These are phyloP conservation scores for Astrothelium subdiscretum DNA, from an alignment of 495 filamentous ascomycete genomes.

Conservation along the genomic window DNA sequence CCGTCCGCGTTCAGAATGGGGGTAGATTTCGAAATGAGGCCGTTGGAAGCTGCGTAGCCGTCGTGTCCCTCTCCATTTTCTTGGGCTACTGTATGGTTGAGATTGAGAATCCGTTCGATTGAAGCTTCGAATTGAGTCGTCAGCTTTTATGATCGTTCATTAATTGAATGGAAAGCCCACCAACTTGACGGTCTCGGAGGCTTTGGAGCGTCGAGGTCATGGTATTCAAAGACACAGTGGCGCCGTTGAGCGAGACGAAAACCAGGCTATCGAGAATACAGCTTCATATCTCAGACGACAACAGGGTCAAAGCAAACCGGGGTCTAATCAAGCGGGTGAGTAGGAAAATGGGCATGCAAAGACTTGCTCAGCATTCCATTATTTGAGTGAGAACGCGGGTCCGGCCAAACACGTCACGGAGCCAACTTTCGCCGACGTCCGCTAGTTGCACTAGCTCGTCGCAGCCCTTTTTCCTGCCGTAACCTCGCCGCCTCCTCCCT, in stretches of 20 bases:
- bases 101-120: slow-evolving; percentile 88
- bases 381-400: neutral
- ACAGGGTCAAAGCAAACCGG: neutral
- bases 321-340: neutral
- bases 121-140: slow-evolving; percentile 50
- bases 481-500: neutral
- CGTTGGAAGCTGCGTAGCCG: slow-evolving; percentile 40
- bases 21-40: slow-evolving; percentile 54
- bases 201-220: slow-evolving; percentile 68
- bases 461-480: neutral
- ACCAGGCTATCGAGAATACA: no score
- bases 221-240: slow-evolving; percentile 14
- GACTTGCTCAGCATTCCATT: neutral
- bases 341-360: no score
- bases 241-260: no score
- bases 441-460: neutral
- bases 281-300: slow-evolving; percentile 2
- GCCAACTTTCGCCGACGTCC: neutral
- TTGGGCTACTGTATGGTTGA: slow-evolving; percentile 61
- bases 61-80: slow-evolving; percentile 45
- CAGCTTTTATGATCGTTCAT: slow-evolving; percentile 18
- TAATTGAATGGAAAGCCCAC: slow-evolving; percentile 43
- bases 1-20: slow-evolving; percentile 82
- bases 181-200: slow-evolving; percentile 91
- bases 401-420: neutral